These are phyloP conservation scores for Debaryomyces castellii DNA, from an alignment of 805 yeast genomes.

Conservation along the genomic window DNA sequence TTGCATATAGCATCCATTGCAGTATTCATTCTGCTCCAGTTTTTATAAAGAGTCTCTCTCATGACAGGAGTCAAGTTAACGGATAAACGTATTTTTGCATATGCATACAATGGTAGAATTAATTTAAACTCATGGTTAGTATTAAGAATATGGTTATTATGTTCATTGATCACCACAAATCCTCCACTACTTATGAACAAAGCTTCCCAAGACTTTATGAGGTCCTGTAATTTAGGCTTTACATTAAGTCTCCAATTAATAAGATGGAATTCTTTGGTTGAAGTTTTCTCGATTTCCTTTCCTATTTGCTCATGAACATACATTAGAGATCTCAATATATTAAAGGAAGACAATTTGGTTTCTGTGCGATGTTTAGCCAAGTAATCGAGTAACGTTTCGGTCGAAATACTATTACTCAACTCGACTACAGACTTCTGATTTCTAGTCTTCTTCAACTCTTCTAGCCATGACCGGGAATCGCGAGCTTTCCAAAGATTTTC, in stretches of 20 bases:
- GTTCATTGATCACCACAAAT: slow-evolving; percentile 50
- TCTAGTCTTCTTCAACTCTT: slow-evolving; percentile 12
- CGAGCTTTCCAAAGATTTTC: slow-evolving; percentile 62
- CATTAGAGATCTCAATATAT: slow-evolving; percentile 56
- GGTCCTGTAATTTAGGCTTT: slow-evolving; percentile 55
- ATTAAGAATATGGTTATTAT: slow-evolving; percentile 48
- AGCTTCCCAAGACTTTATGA: slow-evolving; percentile 69
- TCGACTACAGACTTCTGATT: slow-evolving; percentile 37
- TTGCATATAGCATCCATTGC: slow-evolving; percentile 45
- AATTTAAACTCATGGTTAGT: slow-evolving; percentile 59
- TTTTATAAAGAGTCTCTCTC: slow-evolving; percentile 58
- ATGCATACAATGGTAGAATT: slow-evolving; percentile 62
- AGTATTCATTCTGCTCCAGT: slow-evolving; percentile 66
- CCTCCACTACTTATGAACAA: slow-evolving; percentile 65
- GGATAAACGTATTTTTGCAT: slow-evolving; percentile 67
- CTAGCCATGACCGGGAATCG: slow-evolving; percentile 52
- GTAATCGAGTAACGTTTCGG: slow-evolving; percentile 45
- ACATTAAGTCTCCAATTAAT: slow-evolving; percentile 66
- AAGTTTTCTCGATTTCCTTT: slow-evolving; percentile 41
- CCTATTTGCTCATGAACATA: slow-evolving; percentile 68
- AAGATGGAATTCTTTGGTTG: slow-evolving; percentile 42
- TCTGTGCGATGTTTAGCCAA: slow-evolving; percentile 40
- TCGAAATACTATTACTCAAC: slow-evolving; percentile 54
- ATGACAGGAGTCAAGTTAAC: slow-evolving; percentile 61
- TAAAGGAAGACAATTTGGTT: slow-evolving; percentile 45